phyloP scores from a whole-genome alignment of 768 basidiomycete genomes.

The Agrocybe pediades region DNA sequence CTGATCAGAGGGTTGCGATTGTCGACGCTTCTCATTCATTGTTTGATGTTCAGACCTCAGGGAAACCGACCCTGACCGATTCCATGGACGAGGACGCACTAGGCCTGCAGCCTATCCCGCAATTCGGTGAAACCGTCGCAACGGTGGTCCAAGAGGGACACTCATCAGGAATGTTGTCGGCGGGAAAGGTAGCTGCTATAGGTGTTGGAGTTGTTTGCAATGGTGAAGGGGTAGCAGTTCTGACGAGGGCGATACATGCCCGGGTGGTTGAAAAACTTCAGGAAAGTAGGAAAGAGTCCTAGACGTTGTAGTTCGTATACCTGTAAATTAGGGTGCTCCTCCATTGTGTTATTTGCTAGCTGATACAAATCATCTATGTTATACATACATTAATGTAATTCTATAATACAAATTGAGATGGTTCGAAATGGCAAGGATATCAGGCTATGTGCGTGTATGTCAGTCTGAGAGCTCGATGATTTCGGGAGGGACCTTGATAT shows the following conservation, averaged over 20 bases:
- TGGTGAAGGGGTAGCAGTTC: conserved; percentile 41
- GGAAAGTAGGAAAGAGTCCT: conserved; percentile 5
- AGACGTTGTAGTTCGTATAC: conserved; percentile 2
- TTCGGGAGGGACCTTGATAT: background rate
- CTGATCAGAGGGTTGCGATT: conserved; percentile 62
- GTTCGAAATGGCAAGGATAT: background rate
- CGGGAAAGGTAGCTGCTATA: conserved; percentile 52
- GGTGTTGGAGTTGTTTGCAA: conserved; percentile 69
- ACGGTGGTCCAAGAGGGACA: conserved; percentile 48
- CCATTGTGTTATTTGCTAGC: background rate
- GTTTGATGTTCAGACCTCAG: conserved; percentile 29
- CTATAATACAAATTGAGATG: background rate
- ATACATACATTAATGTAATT: conserved; percentile 3
- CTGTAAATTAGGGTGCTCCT: background rate
- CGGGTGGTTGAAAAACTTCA: conserved; percentile 38
- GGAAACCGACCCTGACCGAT: conserved; percentile 7
- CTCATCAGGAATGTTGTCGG: conserved; percentile 26
- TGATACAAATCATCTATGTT: background rate
- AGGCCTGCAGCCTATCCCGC: conserved; percentile 61
- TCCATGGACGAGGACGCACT: conserved; percentile 25
- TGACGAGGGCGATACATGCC: conserved; percentile 52
- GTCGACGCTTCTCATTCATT: conserved; percentile 75
- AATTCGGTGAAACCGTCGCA: conserved; percentile 50
- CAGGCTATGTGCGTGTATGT: background rate
- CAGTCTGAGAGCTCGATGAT: conserved; percentile 26